Evolutionary conservation across 306 rosid genomes (phyloP), one percentile per base, ranked within the genome.

Genomic region (Ochetophila trinervis): DNA sequence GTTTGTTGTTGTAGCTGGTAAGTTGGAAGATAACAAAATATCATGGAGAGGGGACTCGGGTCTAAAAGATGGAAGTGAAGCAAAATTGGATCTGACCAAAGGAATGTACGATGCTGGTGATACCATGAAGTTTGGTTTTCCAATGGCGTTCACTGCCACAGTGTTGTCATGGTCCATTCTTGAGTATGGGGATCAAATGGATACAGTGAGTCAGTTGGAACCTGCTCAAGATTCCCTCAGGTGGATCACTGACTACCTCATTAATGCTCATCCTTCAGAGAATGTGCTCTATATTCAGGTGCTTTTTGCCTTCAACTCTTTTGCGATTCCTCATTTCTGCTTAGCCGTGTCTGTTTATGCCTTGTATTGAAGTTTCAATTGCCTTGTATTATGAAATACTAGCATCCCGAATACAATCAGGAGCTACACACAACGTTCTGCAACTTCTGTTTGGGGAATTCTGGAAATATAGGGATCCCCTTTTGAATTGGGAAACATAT

Each of bases 21-120:
- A 77, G 84, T 69, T 94, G 84, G 88, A 17, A 3, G 51, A 78
- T 74, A 83, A 88, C 63, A 79, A 78, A 63, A 84, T 94, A 72
- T 30, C 83, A 57, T 94, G 99, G 97, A 90, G 99, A 80, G 99
- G 97, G 68, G 79, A 94, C 86, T 94, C 99, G 2, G 96, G 78
- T 40, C 74, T 90, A 59, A 69, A 79, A 62, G 99, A 94, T 77
- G 99, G 99, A 66, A 79, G 54, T 8, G 87, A 84, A 58, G 91
- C 75, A 6, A 64, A 58, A 0, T 49, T 88, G 84, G 97, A 94
- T 82, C 87, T 94, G 66, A 17, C 95, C 7, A 94, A 90, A 67
- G 99, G 99, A 70, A 80, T 94, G 97, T 94, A 78, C 62, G 99
- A 94, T 67, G 96, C 99, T 6, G 99, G 99, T 63, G 99, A 94